Evolutionary conservation across 768 basidiomycete genomes (phyloP), one percentile per base, ranked within the genome.

Genomic region (Lentinula edodes): DNA sequence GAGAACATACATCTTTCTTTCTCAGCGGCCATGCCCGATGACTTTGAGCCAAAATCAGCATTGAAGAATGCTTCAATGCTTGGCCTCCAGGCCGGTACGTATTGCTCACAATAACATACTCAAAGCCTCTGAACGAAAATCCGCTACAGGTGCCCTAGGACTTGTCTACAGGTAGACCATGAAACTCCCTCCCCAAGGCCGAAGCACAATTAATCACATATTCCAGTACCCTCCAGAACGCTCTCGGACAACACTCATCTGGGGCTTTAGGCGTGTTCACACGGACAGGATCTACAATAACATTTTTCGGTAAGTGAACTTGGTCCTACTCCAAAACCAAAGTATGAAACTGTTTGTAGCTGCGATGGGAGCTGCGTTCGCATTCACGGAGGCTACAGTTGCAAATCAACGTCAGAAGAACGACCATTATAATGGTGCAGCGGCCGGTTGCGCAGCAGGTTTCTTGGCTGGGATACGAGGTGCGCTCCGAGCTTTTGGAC

Each of bases 381-480:
- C 91, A 9, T 82, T 89, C 66, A 90, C 91, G 1, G 92, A 96
- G 72, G 79, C 91, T 6, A 75, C 80, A 23, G 85, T 91, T 20
- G 91, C 92, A 59, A 98, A 98, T 74, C 76, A 86, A 63, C 84
- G 94, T 60, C 80, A 85, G 73, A 86, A 78, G 65, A 81, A 93
- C 64, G 95, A 98, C 71, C 79, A 88, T 45, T 68, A 91, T 63
- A 97, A 94, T 68, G 89, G 90, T 53, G 89, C 88, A 51, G 85
- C 85, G 56, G 95, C 91, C 59, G 95, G 90, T 60, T 96, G 94
- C 76, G 94, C 94, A 52, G 94, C 94, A 56, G 95, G 95, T 51
- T 93, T 96, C 75, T 75, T 96, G 64, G 92, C 92, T 35, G 95
- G 95, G 58, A 74, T 95, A 61, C 83, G 91, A 78, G 82, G 92